These are phyloP conservation scores for Fusarium chlamydosporum DNA, from an alignment of 2,329 filamentous ascomycete genomes.

Conservation along the genomic window DNA sequence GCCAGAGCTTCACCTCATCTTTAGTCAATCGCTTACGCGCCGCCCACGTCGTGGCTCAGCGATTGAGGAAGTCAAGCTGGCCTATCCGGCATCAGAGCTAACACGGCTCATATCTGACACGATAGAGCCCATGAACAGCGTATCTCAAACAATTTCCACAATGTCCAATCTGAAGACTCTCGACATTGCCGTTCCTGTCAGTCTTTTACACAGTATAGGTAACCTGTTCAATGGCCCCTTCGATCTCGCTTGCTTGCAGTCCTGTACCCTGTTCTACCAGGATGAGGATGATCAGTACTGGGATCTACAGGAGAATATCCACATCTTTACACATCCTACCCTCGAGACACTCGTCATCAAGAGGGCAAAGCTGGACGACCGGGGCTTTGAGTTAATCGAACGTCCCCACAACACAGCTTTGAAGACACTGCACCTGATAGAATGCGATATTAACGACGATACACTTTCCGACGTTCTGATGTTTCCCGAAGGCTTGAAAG, in stretches of 20 bases:
- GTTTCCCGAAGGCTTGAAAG: constrained; percentile 61
- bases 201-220: constrained; percentile 62
- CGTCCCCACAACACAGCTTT: constrained; percentile 63
- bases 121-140: constrained; percentile 58
- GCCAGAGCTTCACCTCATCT: constrained; percentile 63
- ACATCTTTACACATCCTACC: constrained; percentile 65
- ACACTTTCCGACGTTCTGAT: constrained; percentile 57
- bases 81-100: constrained; percentile 61
- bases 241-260: constrained; percentile 63
- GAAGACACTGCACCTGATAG: constrained; percentile 61
- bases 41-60: constrained; percentile 63
- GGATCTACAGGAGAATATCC: constrained; percentile 66
- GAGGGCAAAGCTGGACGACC: constrained; percentile 62
- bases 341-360: constrained; percentile 62
- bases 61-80: constrained; percentile 62
- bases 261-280: constrained; percentile 64
- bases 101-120: constrained; percentile 59
- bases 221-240: constrained; percentile 66
- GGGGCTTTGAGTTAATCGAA: constrained; percentile 64
- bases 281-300: constrained; percentile 61
- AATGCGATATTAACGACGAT: constrained; percentile 66
- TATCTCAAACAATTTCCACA: constrained; percentile 63
- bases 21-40: constrained; percentile 63
- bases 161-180: constrained; percentile 66
- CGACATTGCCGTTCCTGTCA: constrained; percentile 61